These are phyloP conservation scores for Chytridium lagenaria DNA, from an alignment of 371 early-diverging fungal species.

Conservation along the genomic window DNA sequence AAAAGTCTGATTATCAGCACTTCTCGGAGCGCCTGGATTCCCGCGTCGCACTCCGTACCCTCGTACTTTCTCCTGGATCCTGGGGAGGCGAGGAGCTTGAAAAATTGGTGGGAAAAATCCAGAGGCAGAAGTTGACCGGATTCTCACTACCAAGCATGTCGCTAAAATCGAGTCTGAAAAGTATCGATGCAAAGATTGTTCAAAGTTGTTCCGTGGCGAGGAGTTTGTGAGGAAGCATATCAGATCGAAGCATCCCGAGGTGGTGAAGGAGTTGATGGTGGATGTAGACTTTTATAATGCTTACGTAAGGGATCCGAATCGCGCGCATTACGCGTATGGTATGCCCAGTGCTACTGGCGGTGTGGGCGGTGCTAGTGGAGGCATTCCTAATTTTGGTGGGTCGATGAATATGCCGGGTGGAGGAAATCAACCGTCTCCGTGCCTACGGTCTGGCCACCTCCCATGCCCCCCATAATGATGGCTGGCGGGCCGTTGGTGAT, in stretches of 20 bases:
- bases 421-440: constrained; percentile 1
- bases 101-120: constrained; percentile 78
- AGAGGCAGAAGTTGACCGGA: constrained; percentile 64
- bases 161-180: constrained; percentile 78
- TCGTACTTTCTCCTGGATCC: constrained; percentile 41
- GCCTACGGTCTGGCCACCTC: constrained; percentile 26
- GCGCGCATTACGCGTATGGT: constrained; percentile 40
- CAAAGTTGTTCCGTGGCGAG: constrained; percentile 92
- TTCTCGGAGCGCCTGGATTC: constrained; percentile 43
- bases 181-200: constrained; percentile 88
- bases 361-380: background rate
- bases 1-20: constrained; percentile 19
- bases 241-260: constrained; percentile 80
- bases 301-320: constrained; percentile 76
- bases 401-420: background rate
- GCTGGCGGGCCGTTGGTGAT: no score
- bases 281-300: constrained; percentile 83
- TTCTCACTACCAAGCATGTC: constrained; percentile 26
- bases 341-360: no score
- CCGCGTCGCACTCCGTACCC: constrained; percentile 51
- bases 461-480: constrained; percentile 18
- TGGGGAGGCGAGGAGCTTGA: constrained; percentile 71
- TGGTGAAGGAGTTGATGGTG: constrained; percentile 61
- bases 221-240: constrained; percentile 95
- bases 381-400: background rate